These are phyloP conservation scores for Groenewaldozyma salmanticensis DNA, from an alignment of 805 yeast genomes.

Conservation along the genomic window DNA sequence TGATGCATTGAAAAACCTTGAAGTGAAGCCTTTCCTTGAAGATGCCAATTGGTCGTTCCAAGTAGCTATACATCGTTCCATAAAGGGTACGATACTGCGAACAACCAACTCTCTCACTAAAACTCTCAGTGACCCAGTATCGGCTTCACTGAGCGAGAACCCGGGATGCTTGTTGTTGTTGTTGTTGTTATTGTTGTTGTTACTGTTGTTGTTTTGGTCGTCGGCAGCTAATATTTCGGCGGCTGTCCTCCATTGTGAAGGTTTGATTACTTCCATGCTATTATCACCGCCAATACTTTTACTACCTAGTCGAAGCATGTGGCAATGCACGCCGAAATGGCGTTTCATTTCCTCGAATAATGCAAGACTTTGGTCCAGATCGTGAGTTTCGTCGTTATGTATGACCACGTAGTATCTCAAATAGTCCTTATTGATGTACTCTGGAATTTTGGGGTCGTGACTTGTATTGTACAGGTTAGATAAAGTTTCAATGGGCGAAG, in stretches of 20 bases:
- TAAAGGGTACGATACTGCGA: conserved; percentile 59
- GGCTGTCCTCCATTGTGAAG: not conserved
- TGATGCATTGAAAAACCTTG: conserved; percentile 60
- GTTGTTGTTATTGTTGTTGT: conserved; percentile 6
- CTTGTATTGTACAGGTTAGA: conserved; percentile 40
- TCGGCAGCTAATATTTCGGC: conserved; percentile 5
- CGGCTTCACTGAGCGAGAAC: conserved; percentile 19
- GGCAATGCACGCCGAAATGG: conserved; percentile 23
- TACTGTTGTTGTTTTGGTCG: conserved; percentile 11
- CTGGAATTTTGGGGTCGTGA: conserved; percentile 37
- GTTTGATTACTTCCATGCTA: conserved; percentile 7
- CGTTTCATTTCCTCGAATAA: conserved; percentile 34
- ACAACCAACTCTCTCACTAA: conserved; percentile 40
- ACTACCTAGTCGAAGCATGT: conserved; percentile 15
- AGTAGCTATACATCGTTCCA: conserved; percentile 67
- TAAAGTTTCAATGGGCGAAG: conserved; percentile 48
- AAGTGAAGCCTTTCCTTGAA: conserved; percentile 68
- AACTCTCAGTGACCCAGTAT: conserved; percentile 32
- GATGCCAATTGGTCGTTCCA: conserved; percentile 82
- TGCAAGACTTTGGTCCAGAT: conserved; percentile 34
- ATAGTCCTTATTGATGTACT: conserved; percentile 58
- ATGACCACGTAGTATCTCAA: conserved; percentile 42
- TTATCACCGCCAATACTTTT: conserved; percentile 12
- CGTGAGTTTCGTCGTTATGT: conserved; percentile 38
- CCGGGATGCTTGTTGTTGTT: not conserved